These are phyloP conservation scores for Zygosaccharomyces bailii DNA, from an alignment of 805 yeast species.

Conservation along the genomic window DNA sequence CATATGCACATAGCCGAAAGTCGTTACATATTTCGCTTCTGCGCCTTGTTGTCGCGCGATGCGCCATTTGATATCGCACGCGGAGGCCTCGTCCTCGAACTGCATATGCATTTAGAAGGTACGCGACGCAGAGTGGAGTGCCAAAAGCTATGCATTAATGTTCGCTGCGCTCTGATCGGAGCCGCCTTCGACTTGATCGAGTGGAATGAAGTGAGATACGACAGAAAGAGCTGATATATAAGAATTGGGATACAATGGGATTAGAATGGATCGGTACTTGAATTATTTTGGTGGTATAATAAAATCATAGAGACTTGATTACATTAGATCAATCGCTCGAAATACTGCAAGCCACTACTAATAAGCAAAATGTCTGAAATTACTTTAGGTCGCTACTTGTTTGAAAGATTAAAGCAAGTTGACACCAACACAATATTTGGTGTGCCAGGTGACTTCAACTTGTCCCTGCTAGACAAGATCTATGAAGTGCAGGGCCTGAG, in stretches of 20 bases:
- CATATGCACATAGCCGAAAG: no score
- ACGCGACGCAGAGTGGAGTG: neutral
- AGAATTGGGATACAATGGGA: neutral
- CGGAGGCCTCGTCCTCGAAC: slow-evolving; percentile 10
- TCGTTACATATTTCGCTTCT: no score
- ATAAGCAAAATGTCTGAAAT: slow-evolving; percentile 41
- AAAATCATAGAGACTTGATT: neutral
- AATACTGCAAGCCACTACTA: neutral
- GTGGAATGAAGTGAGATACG: neutral
- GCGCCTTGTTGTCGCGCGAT: no score
- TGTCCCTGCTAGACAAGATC: neutral
- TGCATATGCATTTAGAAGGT: slow-evolving; percentile 15
- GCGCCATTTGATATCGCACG: neutral
- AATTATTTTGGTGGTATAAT: no score
- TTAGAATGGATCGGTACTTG: no score
- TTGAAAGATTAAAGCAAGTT: slow-evolving; percentile 73
- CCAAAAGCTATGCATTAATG: neutral
- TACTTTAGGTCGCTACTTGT: slow-evolving; percentile 71
- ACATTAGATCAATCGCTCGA: neutral
- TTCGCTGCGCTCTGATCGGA: no score
- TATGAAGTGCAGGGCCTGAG: slow-evolving; percentile 68
- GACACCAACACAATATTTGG: slow-evolving; percentile 71
- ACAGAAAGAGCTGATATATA: neutral
- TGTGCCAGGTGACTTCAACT: slow-evolving; percentile 30
- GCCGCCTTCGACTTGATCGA: neutral